These are phyloP conservation scores for Alliaria petiolata DNA, from an alignment of 345 rosid genomes.

Conservation along the genomic window DNA sequence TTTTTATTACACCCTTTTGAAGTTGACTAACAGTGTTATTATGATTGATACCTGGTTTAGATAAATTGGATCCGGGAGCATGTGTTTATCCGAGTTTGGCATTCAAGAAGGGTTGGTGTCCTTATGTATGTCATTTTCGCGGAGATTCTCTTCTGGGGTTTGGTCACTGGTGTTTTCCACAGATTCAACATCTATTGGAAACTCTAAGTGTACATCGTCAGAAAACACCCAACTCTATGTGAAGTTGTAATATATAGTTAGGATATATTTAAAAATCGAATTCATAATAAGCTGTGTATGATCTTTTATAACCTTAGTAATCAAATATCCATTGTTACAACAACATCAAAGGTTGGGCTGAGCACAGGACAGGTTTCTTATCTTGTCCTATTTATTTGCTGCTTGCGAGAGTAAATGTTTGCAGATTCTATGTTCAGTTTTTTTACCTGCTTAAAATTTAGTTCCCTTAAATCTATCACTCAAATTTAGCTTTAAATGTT, in stretches of 20 bases:
- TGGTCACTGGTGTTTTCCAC: conserved; percentile 56
- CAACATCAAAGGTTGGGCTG: too few species aligned
- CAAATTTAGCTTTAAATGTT: too few species aligned
- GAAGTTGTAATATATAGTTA: conserved; percentile 4
- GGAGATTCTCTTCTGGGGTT: conserved; percentile 73
- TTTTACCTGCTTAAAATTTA: too few species aligned
- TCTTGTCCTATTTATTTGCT: too few species aligned
- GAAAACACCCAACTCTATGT: neutral
- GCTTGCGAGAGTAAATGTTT: too few species aligned
- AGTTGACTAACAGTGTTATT: neutral
- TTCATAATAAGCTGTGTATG: neutral
- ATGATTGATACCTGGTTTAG: conserved; percentile 20
- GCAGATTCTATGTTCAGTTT: too few species aligned
- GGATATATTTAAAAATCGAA: neutral
- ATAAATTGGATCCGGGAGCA: conserved; percentile 67
- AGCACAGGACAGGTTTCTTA: too few species aligned
- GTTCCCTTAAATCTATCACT: too few species aligned
- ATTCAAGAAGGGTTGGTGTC: conserved; percentile 54
- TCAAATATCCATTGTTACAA: too few species aligned
- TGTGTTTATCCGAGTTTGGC: conserved; percentile 57
- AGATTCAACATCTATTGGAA: conserved; percentile 62
- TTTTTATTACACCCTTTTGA: too few species aligned
- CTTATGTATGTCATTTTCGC: conserved; percentile 70
- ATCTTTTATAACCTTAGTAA: too few species aligned
- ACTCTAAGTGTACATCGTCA: conserved; percentile 39